Conservation (phyloP, 1,284 basidiomycete species). For the Singerocomus inundabilis region DNA sequence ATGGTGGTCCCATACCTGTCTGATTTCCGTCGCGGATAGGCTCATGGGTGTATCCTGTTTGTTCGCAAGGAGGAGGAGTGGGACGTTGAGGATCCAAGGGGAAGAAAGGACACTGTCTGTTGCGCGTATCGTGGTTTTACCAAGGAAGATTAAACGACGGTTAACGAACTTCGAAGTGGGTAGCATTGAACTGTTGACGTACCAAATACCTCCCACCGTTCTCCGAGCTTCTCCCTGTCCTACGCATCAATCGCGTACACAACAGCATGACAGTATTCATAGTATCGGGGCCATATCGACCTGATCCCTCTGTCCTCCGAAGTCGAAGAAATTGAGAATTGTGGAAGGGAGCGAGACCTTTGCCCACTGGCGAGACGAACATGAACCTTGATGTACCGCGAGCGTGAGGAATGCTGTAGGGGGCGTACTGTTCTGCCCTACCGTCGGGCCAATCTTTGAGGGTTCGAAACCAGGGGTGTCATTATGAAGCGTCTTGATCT, state of each 20-base stretch:
- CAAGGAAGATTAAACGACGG: background rate
- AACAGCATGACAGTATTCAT: conserved; percentile 92
- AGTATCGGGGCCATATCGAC: conserved; percentile 91
- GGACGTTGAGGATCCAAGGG: conserved; percentile 84
- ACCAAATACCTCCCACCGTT: conserved; percentile 96
- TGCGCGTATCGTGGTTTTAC: background rate
- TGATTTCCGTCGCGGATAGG: conserved; percentile 83
- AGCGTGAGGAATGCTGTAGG: background rate
- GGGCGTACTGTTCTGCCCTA: conserved; percentile 88
- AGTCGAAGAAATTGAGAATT: conserved; percentile 91
- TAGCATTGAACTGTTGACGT: conserved; percentile 29
- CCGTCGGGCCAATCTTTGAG: conserved; percentile 90
- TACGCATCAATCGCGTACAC: conserved; percentile 90
- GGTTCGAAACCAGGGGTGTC: conserved; percentile 80
- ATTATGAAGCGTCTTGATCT: conserved; percentile 89
- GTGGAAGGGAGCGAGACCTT: conserved; percentile 86
- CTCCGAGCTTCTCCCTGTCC: conserved; percentile 80
- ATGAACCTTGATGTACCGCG: background rate
- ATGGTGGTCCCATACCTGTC: conserved; percentile 81
- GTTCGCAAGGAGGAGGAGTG: conserved; percentile 86
- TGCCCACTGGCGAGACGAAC: conserved; percentile 62
- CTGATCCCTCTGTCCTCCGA: conserved; percentile 91
- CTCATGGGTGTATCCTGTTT: conserved; percentile 84
- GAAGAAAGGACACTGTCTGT: conserved; percentile 81
- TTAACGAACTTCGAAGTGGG: conserved; percentile 12